Evolutionary conservation across 2,329 filamentous ascomycete genomes (phyloP), one percentile per base, ranked within the genome.

Genomic region (Pseudopyricularia cyperi): DNA sequence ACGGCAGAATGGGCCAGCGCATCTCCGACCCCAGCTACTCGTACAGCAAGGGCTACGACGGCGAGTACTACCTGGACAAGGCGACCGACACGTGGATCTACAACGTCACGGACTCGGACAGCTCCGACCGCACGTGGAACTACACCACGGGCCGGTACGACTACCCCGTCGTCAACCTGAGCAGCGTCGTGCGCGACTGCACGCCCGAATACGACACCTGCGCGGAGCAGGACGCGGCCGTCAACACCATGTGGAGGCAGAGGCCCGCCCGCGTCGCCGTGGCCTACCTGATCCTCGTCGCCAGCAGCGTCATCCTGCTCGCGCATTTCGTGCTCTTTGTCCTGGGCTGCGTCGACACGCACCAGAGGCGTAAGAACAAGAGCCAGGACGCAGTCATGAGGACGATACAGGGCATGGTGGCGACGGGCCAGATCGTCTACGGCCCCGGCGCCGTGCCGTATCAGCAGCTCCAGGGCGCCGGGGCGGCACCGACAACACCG

Each of bases 221-320:
- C 52, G 52, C 54, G 22, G 26, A 52, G 15, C 56, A 57, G 53
- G 57, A 59, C 50, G 49, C 47, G 24, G 12, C 14, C 9, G 39
- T 59, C 52, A 57, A 57, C 49, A 7, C 11, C 19, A 2, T 57
- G 12, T 54, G 50, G 54, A 30, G 35, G 28, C 35, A 33, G 35
- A 30, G 14, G 42, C 11, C n/a, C 9, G 26, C 32, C 30, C 54
- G 52, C 33, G 7, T n/a, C 34, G 46, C 30, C 1, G 22, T 53
- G 7, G 39, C 28, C n/a, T 2, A 52, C 26, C 7, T 37, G 12
- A n/a, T 42, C 9, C 14, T n/a, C 28, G 33, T 47, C 4, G 3
- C 75, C 8, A 69, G 74, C 53, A 19, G 37, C 22, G 68, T 71
- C 1, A 59, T 76, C 14, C 62, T 71, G 5, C 55, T 75, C 0